Base-by-base conservation (phyloP, 352 stramenopile species). In the Globisporangium spinosum region DNA sequence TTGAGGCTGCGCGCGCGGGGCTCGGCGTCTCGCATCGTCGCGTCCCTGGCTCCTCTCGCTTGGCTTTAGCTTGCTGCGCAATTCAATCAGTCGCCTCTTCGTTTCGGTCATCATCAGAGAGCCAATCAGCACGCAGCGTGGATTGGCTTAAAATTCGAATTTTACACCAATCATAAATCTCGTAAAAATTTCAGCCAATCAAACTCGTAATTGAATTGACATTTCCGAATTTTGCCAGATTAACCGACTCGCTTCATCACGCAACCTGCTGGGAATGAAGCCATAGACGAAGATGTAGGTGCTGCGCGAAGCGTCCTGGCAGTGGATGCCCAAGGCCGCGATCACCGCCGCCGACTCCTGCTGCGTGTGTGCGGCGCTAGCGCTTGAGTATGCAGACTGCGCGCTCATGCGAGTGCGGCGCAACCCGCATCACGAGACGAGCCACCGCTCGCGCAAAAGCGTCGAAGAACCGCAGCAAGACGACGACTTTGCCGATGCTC, bases 361-460 rank as follows among this genome's bases (percentile, higher is more conserved):
- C 62, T 62, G 69, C 34, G 56, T 69, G 2, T 86, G 81, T 47
- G 77, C 71, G 1, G 77, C 76, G 32, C 74, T 87, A 29, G 85
- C 78, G 0, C 69, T 91, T 32, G 77, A 88, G 57, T 82, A 80
- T 25, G 62, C 62, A 8, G 83, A 91, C 51, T 80, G 74, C 27
- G 25, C 71, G 1, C 74, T 91, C 63, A 56, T 91, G 12, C 74
- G 76, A 23, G 77, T 91, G 58, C 72, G 62, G 27, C 23, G 13
- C 29, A 23, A 57, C 8, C 20, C 22, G 38, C 38, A 45, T 1
- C 57, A 67, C 1, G 45, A 47, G 9, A 4, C 35, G n/a, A 58
- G 54, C 51, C n/a, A 34, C 9, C 22, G 51, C 22, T 15, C 32
- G 1, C 34, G 17, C 49, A 27, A 68, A 34, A 25, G 17, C 8